A percentile compares a stretch with the other conserved stretches of the same genome.
Evolutionary conservation across 768 basidiomycete species (phyloP).

Genomic region (Hygrophorus russula): DNA sequence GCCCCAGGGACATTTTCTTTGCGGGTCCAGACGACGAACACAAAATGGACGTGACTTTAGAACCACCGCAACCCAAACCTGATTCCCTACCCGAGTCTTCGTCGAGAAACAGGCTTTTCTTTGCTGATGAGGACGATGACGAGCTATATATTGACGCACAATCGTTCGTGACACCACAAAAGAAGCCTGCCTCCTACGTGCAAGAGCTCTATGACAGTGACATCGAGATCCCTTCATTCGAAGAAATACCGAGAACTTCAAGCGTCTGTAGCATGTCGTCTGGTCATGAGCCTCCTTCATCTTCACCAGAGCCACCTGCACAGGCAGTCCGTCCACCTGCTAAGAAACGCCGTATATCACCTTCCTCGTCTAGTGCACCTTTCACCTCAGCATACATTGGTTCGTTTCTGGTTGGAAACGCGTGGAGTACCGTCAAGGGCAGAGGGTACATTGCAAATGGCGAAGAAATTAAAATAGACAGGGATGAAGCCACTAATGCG

Average conservation of each 20-base stretch:
- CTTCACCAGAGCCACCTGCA: constrained; percentile 10
- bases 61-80: constrained; percentile 7
- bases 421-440: constrained; percentile 72
- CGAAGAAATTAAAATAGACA: constrained; percentile 49
- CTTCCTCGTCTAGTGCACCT: not conserved
- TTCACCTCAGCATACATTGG: constrained; percentile 43
- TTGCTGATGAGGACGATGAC: constrained; percentile 26
- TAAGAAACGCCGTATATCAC: constrained; percentile 44
- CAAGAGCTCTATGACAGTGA: constrained; percentile 11
- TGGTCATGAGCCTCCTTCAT: constrained; percentile 6
- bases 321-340: constrained; percentile 20
- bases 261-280: constrained; percentile 30
- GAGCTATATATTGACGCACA: constrained; percentile 6
- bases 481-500: constrained; percentile 27
- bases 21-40: constrained; percentile 47
- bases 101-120: constrained; percentile 15
- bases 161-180: constrained; percentile 9
- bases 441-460: constrained; percentile 55
- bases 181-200: constrained; percentile 5
- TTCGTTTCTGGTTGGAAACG: constrained; percentile 57
- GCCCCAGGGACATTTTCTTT: constrained; percentile 42
- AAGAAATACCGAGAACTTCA: constrained; percentile 25
- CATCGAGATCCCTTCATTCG: constrained; percentile 18
- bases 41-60: constrained; percentile 13
- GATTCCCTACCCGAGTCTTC: not conserved